These are phyloP conservation scores for Candida dajiaensis DNA, from an alignment of 805 yeast species.

Conservation along the genomic window DNA sequence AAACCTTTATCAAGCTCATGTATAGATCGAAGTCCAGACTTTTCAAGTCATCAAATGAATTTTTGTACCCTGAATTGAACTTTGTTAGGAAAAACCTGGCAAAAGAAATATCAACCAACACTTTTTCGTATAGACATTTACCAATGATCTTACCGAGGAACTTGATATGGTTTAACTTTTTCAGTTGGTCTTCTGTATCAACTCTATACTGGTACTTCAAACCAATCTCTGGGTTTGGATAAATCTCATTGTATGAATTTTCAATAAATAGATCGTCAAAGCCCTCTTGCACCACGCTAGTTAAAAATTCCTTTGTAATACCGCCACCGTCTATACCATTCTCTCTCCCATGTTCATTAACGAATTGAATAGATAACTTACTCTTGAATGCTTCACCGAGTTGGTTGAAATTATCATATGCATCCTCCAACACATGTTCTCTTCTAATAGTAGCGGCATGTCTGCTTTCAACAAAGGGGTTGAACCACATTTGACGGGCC, in stretches of 20 bases:
- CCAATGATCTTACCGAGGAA: conserved; percentile 85
- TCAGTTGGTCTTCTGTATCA: conserved; percentile 25
- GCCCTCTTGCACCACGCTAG: conserved; percentile 63
- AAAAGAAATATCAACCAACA: conserved; percentile 75
- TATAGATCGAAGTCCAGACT: conserved; percentile 67
- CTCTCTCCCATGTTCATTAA: conserved; percentile 69
- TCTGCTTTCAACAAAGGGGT: conserved; percentile 13
- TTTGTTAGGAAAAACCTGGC: conserved; percentile 80
- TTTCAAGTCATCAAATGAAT: conserved; percentile 73
- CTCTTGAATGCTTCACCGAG: conserved; percentile 53
- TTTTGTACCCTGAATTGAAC: conserved; percentile 36
- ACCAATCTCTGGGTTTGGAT: conserved; percentile 62
- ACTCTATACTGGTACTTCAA: conserved; percentile 28
- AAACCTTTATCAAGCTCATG: conserved; percentile 54
- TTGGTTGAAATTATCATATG: conserved; percentile 51
- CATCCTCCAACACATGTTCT: conserved; percentile 68
- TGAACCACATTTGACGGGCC: conserved; percentile 3
- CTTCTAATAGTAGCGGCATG: conserved; percentile 56
- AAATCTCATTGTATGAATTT: conserved; percentile 53
- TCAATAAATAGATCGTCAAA: conserved; percentile 43
- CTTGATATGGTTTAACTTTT: conserved; percentile 32
- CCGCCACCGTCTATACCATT: conserved; percentile 98
- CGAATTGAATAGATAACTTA: conserved; percentile 57
- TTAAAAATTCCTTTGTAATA: conserved; percentile 82
- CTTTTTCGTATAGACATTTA: conserved; percentile 79